These are phyloP conservation scores for Cladophialophora chaetospira DNA, from an alignment of 2,329 filamentous ascomycete genomes.

Conservation along the genomic window DNA sequence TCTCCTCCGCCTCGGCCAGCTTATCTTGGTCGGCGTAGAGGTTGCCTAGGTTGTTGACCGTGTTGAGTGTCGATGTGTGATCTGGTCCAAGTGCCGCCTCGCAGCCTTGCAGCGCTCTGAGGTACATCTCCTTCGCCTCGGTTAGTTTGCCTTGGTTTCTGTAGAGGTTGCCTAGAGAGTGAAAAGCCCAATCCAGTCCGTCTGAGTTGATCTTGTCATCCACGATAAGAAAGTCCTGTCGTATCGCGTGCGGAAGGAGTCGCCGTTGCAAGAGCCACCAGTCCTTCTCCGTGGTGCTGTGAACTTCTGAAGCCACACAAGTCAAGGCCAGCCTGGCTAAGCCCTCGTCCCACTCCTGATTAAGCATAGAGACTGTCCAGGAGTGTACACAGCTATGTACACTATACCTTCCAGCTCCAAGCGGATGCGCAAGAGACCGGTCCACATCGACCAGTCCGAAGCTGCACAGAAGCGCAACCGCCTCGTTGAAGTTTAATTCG, in stretches of 20 bases:
- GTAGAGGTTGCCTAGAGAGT: neutral
- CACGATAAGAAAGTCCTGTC: slow-evolving; percentile 8
- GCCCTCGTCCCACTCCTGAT: slow-evolving; percentile 4
- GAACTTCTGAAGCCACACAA: slow-evolving; percentile 6
- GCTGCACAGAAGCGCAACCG: slow-evolving; percentile 8
- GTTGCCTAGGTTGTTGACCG: slow-evolving; percentile 29
- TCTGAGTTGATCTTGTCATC: neutral
- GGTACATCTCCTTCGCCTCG: slow-evolving; percentile 37
- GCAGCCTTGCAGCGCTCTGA: slow-evolving; percentile 30
- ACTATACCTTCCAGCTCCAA: slow-evolving; percentile 8
- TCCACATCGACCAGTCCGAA: slow-evolving; percentile 17
- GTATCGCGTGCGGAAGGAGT: slow-evolving; percentile 8
- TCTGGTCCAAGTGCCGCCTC: slow-evolving; percentile 30
- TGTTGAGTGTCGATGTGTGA: slow-evolving; percentile 30
- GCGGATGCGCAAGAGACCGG: neutral
- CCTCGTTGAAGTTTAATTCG: slow-evolving; percentile 15
- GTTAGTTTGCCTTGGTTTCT: slow-evolving; percentile 30
- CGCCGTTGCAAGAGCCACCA: slow-evolving; percentile 12
- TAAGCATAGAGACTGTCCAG: slow-evolving; percentile 16
- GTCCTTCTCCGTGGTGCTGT: neutral
- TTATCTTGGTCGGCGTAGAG: no score
- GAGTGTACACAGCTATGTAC: slow-evolving; percentile 24
- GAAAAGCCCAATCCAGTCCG: neutral
- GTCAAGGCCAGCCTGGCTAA: neutral
- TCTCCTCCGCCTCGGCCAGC: no score